Base-by-base conservation (phyloP, 352 stramenopile species). In the Ochromonadaceae sp. region DNA sequence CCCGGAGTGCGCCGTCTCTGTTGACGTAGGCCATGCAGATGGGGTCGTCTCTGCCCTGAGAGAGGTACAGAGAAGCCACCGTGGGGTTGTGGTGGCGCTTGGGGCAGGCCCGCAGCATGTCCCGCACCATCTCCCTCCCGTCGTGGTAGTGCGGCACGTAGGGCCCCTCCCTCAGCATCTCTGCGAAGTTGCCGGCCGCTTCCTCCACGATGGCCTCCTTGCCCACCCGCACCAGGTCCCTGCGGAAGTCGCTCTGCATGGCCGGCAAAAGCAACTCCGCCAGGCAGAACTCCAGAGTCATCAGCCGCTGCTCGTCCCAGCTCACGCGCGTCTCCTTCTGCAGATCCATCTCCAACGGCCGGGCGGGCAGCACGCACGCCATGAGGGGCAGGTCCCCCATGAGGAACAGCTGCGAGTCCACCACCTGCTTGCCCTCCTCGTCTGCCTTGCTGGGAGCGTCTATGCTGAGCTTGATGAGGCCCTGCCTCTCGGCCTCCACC, bases 151-250 rank as follows among this genome's bases (percentile, higher is more conserved):
- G 57, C 36, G 55, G 44, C 10, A 43, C 32, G 31, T 44, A 69
- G 14, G 65, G 58, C 0, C 69, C 56, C 26, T 61, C 12, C 32
- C 30, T 26, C 3, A 74, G 49, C 36, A 39, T 59, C 38, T 9
- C 20, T 10, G 15, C 53, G 25, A 74, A 63, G 0, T 59, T 60
- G 25, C 22, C 1, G 3, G 66, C 53, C 15, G 43, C 46, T 44
- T 70, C 58, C 20, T 71, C 34, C 12, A 69, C 40, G 39, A 75
- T 71, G 32, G 70, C 70, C 35, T 75, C 57, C 10, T 56, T 62
- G 14, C 68, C 62, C 0, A 63, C 31, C 0, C 36, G 20, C 7
- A 63, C 4, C 1, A 63, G 26, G 25, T 63, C 55, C n/a, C 15
- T 22, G 30, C 39, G 36, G 12, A 36, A 31, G 22, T 53, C 44